Evolutionary conservation across 2,329 filamentous ascomycete species (phyloP), one percentile per base, ranked within the genome.

Genomic region (Pestalotiopsis sp.): DNA sequence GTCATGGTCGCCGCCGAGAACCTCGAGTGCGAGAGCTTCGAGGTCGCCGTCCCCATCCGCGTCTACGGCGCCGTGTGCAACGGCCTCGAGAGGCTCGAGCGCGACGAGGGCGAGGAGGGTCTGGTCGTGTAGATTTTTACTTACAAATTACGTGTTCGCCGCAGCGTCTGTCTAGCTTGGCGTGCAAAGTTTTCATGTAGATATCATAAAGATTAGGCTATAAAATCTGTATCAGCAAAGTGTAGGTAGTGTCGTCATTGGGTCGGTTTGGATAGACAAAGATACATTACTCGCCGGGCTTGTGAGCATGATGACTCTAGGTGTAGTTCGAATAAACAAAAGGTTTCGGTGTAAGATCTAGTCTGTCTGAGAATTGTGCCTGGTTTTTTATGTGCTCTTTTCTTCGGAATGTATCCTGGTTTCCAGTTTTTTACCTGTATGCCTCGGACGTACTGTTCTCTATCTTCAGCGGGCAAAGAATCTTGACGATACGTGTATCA

Each of bases 21-120:
- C 71, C 76, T 97, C 65, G 87, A 90, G 9, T 95, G 93, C 74
- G 94, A 97, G 82, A 97, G 93, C 74, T 97, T 97, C 80, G 94
- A 97, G 79, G 92, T 97, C 60, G 89, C 90, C 41, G 93, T 97
- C 60, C 94, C 94, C 31, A 82, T 98, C 72, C 89, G 90, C 64
- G 92, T 98, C 11, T 97, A 97, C 76, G 90, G 90, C 55, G 87
- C 88, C 20, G 84, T 88, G 45, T 86, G 86, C 69, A 86, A 82
- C 65, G 87, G 87, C 7, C 76, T 90, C 68, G 88, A 89, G 77
- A 82, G 82, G 70, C 75, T 88, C 66, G 87, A 89, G 75, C 79
- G 86, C 67, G 87, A 89, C 60, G 85, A 88, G 74, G 85, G 82
- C 31, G 85, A 86, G 63, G 84, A 86, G 70, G 77, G 78, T 2